These are phyloP conservation scores for Alternaria brassicicola DNA, from an alignment of 2,329 filamentous ascomycete species.

Conservation along the genomic window DNA sequence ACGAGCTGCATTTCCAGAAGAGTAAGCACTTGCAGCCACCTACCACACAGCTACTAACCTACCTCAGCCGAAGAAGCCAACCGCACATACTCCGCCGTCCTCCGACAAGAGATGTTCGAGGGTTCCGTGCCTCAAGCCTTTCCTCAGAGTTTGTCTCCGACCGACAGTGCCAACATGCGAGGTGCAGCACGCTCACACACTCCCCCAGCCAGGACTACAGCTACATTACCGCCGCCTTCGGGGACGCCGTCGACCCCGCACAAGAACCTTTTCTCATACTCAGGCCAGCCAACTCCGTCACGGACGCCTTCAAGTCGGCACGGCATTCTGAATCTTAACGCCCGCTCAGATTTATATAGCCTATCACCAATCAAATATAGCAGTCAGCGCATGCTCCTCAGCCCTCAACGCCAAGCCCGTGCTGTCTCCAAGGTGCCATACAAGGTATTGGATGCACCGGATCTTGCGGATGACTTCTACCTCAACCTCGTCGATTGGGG, in stretches of 20 bases:
- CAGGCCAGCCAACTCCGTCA: conserved; percentile 83
- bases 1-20: conserved; percentile 91
- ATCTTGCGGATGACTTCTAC: conserved; percentile 96
- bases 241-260: conserved; percentile 93
- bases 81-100: conserved; percentile 82
- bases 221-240: conserved; percentile 70
- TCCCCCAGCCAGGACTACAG: conserved; percentile 70
- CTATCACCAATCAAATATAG: conserved; percentile 90
- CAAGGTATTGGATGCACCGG: conserved; percentile 95
- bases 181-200: conserved; percentile 79
- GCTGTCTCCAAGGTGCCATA: conserved; percentile 96
- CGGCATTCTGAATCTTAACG: conserved; percentile 80
- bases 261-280: conserved; percentile 95
- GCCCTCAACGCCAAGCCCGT: conserved; percentile 83
- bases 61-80: conserved; percentile 86
- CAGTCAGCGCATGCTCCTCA: conserved; percentile 91
- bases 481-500: conserved; percentile 98
- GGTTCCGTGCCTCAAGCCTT: conserved; percentile 83
- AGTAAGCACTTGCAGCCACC: conserved; percentile 54
- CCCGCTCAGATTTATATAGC: conserved; percentile 91
- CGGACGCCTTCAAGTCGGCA: conserved; percentile 88
- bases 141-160: conserved; percentile 61
- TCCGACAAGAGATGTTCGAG: conserved; percentile 93
- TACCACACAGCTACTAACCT: conserved; percentile 17
- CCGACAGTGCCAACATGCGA: conserved; percentile 60